Evolutionary conservation across 2,329 filamentous ascomycete species (phyloP).

Genomic region (Sclerotinia glacialis): DNA sequence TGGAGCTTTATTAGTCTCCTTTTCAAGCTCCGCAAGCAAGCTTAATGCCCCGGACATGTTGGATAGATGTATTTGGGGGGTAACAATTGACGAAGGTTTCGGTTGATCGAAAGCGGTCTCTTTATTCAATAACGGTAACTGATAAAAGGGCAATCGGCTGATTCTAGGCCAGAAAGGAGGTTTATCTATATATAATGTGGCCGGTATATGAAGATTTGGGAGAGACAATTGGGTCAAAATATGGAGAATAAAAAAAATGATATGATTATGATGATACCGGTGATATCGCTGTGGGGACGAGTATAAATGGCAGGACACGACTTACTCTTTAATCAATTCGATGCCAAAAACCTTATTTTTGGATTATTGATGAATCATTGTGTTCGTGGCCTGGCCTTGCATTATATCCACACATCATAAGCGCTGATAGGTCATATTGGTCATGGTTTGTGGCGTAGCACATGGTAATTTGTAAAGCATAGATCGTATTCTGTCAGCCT

Average conservation of each 20-base stretch:
- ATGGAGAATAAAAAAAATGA: conserved; percentile 10
- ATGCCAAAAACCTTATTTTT: conserved; percentile 9
- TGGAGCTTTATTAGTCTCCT: conserved; percentile 13
- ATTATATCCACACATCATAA: background rate
- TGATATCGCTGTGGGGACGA: conserved; percentile 2
- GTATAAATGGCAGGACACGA: conserved; percentile 1
- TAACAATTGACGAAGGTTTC: background rate
- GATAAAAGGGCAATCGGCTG: background rate
- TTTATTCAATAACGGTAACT: background rate
- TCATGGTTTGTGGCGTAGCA: conserved; percentile 19
- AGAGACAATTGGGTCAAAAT: conserved; percentile 3
- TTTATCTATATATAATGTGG: background rate
- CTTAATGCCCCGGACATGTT: conserved; percentile 16
- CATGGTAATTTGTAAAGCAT: conserved; percentile 1
- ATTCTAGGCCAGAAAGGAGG: background rate
- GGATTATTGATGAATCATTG: background rate
- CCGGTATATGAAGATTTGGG: background rate
- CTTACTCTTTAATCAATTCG: background rate
- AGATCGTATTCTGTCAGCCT: conserved; percentile 15
- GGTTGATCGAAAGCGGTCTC: background rate
- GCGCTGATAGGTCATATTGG: conserved; percentile 5
- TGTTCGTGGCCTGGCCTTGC: conserved; percentile 2
- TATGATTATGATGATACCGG: conserved; percentile 3
- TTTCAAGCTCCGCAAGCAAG: conserved; percentile 17
- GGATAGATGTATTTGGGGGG: background rate